Evolutionary conservation across 106 monocot species (phyloP).

Genomic region (Dactylorhiza incarnata): DNA sequence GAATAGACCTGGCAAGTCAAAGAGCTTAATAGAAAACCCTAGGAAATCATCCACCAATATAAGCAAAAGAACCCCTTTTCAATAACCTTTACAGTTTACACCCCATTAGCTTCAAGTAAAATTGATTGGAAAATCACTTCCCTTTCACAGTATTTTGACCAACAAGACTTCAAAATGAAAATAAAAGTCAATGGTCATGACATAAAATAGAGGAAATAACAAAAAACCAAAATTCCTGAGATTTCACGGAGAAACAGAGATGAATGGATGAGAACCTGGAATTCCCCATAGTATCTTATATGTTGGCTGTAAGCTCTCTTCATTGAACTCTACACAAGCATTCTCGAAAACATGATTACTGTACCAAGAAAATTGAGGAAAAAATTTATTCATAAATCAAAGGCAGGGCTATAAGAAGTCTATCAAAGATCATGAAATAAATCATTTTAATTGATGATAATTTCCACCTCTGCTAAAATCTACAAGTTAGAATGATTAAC

Average conservation of each 20-base stretch:
- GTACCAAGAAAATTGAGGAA: constrained; percentile 15
- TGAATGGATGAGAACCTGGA: constrained; percentile 47
- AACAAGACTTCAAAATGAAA: background rate
- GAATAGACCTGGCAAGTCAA: too few species aligned
- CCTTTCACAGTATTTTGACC: background rate
- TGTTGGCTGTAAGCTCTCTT: constrained; percentile 79
- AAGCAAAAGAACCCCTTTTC: too few species aligned
- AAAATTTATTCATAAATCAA: background rate
- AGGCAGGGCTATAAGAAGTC: background rate
- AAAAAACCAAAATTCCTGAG: background rate
- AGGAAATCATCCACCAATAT: too few species aligned
- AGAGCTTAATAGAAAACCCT: too few species aligned
- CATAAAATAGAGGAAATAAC: background rate
- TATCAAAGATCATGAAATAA: background rate
- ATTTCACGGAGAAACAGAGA: background rate
- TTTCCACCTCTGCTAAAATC: background rate
- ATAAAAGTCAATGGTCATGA: background rate
- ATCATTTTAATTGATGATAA: background rate
- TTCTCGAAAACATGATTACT: constrained; percentile 83
- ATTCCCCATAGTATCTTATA: constrained; percentile 91
- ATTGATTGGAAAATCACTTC: background rate
- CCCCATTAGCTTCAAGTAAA: background rate
- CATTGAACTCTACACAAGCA: constrained; percentile 91
- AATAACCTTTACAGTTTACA: too few species aligned
- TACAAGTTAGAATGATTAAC: background rate